Percentiles rank a stretch among this genome's conserved stretches.
These are phyloP conservation scores for Daldinia sp. DNA, from an alignment of 2,329 filamentous ascomycete species.

Conservation along the genomic window DNA sequence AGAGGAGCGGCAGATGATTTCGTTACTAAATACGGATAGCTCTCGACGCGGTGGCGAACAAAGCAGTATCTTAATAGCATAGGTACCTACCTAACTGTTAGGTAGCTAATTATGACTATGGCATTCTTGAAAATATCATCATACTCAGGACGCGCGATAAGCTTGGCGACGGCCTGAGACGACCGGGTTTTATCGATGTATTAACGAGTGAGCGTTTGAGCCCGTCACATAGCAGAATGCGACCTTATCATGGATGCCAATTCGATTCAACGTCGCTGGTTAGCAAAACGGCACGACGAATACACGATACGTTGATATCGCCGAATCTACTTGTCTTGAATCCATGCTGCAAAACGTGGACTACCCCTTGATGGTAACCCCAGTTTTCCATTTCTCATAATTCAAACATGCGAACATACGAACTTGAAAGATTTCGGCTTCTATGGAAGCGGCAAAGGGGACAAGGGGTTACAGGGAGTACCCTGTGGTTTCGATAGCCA, in stretches of 20 bases:
- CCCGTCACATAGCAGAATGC: not conserved
- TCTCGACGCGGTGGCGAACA: not conserved
- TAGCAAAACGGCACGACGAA: not conserved
- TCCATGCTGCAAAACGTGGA: slow-evolving; percentile 24
- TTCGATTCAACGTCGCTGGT: not conserved
- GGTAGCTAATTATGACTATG: too few relatives aligned
- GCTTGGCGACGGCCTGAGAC: not conserved
- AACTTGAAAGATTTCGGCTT: slow-evolving; percentile 12
- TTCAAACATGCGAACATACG: slow-evolving; percentile 4
- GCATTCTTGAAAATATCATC: not conserved
- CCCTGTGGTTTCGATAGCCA: slow-evolving; percentile 33
- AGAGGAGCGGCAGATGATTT: not conserved
- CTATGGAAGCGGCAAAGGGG: not conserved
- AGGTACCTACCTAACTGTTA: too few relatives aligned
- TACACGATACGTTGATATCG: not conserved
- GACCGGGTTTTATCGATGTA: not conserved
- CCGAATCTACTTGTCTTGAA: slow-evolving; percentile 10
- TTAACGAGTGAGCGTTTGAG: not conserved
- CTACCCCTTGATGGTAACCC: slow-evolving; percentile 18
- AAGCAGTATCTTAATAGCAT: not conserved
- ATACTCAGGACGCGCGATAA: not conserved
- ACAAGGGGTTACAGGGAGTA: slow-evolving; percentile 6
- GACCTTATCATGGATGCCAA: not conserved
- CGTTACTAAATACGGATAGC: not conserved
- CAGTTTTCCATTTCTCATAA: slow-evolving; percentile 8